Conservation (phyloP, 805 yeast genomes). For the Yamadazyma ubonensis region DNA sequence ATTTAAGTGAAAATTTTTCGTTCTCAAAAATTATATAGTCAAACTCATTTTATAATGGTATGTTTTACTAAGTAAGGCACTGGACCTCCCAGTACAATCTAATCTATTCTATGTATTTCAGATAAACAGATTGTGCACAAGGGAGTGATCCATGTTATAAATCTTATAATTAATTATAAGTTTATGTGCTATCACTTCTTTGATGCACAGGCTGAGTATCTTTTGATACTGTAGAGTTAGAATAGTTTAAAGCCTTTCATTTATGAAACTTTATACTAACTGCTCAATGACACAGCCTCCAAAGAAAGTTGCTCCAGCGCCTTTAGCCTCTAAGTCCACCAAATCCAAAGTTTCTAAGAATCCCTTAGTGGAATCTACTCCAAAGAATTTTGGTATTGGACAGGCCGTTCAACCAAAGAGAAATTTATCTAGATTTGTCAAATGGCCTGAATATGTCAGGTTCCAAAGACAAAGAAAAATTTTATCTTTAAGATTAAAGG, state of each 20-base stretch:
- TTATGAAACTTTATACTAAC: conserved; percentile 20
- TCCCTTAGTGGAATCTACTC: conserved; percentile 87
- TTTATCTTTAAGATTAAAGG: conserved; percentile 93
- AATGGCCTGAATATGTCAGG: conserved; percentile 99
- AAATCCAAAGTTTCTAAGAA: conserved; percentile 47
- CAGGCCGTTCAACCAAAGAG: conserved; percentile 94
- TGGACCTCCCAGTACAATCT: conserved; percentile 12
- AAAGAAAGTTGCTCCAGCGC: conserved; percentile 49
- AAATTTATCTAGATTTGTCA: conserved; percentile 95
- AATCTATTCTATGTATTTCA: conserved; percentile 5
- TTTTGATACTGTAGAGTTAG: conserved; percentile 40
- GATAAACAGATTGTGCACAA: conserved; percentile 15
- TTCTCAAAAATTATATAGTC: background rate
- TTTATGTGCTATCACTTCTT: conserved; percentile 27
- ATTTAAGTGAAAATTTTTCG: conserved; percentile 6
- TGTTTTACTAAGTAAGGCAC: conserved; percentile 12
- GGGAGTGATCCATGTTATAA: conserved; percentile 12
- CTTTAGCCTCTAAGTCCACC: conserved; percentile 38
- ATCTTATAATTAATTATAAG: conserved; percentile 16
- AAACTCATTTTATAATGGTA: conserved; percentile 15
- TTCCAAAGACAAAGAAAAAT: conserved; percentile 99
- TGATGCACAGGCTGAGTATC: conserved; percentile 47
- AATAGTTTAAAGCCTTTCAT: conserved; percentile 17
- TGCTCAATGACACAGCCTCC: conserved; percentile 59
- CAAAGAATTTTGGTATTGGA: conserved; percentile 95